Conservation (phyloP, 208 protist genomes). For the Leishmania tropica region DNA sequence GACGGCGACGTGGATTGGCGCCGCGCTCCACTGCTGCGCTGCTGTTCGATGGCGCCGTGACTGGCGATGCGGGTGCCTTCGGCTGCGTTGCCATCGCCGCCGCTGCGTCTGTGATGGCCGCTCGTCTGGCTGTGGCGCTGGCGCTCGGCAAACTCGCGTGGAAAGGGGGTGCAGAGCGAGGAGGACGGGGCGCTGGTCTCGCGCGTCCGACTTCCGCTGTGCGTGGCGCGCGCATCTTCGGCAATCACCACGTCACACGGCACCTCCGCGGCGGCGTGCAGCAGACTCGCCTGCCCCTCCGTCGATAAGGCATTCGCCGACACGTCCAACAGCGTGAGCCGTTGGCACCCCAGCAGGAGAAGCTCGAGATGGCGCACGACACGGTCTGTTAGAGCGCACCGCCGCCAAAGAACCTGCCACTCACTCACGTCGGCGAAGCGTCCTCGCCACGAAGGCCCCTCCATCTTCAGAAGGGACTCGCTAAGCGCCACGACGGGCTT, state of each 20-base stretch:
- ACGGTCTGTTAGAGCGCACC: slow-evolving; percentile 57
- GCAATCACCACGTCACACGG: slow-evolving; percentile 34
- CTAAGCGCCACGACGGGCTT: slow-evolving; percentile 55
- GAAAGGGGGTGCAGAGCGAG: background rate
- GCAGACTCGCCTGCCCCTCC: slow-evolving; percentile 23
- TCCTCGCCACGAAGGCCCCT: slow-evolving; percentile 7
- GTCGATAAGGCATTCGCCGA: slow-evolving; percentile 38
- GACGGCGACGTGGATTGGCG: background rate
- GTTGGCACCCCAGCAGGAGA: slow-evolving; percentile 43
- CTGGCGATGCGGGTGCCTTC: background rate
- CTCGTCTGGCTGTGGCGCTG: background rate
- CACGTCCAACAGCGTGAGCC: slow-evolving; percentile 45
- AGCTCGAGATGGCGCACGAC: slow-evolving; percentile 50
- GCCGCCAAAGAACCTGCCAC: slow-evolving; percentile 43
- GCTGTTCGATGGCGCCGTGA: background rate
- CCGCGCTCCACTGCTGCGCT: background rate
- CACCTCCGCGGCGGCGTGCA: slow-evolving; percentile 24
- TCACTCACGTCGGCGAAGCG: slow-evolving; percentile 13
- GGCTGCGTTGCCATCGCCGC: background rate
- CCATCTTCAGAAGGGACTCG: slow-evolving; percentile 64
- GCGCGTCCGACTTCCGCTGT: slow-evolving; percentile 3
- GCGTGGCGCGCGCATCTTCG: slow-evolving; percentile 7
- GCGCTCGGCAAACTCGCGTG: background rate
- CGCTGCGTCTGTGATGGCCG: background rate
- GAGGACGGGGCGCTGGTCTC: slow-evolving; percentile 10